A percentile compares a stretch with the other conserved stretches of the same genome.
Conservation (phyloP, 495 filamentous ascomycete genomes). For the Acidomyces sp. region DNA sequence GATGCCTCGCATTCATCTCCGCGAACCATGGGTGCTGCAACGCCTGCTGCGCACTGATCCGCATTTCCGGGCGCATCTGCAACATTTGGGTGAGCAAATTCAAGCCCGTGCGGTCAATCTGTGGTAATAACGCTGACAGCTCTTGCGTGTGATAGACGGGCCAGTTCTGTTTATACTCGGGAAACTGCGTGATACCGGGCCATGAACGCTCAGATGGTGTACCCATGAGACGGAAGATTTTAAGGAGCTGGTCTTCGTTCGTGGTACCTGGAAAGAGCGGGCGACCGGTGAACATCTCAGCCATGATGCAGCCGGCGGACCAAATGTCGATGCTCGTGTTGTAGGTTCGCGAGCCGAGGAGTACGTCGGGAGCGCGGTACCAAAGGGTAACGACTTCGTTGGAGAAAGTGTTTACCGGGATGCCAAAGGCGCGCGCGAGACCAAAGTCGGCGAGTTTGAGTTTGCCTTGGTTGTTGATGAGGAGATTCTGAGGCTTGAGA, state of each 20-base stretch:
- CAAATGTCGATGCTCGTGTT: constrained; percentile 98
- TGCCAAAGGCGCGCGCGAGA: constrained; percentile 83
- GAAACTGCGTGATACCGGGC: constrained; percentile 79
- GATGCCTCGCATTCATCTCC: constrained; percentile 43
- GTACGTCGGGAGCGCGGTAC: constrained; percentile 90
- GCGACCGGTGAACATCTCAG: constrained; percentile 90
- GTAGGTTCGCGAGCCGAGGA: constrained; percentile 81
- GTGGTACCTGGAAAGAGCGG: constrained; percentile 90
- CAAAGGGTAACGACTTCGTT: constrained; percentile 96
- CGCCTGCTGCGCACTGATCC: constrained; percentile 72
- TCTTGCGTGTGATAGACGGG: constrained; percentile 94
- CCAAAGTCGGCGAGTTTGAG: constrained; percentile 94
- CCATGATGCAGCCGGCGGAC: constrained; percentile 97
- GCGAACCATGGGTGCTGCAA: constrained; percentile 85
- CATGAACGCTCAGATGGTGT: constrained; percentile 85
- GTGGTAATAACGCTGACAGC: constrained; percentile 68
- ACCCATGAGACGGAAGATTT: constrained; percentile 96
- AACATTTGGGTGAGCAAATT: constrained; percentile 82
- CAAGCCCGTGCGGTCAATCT: constrained; percentile 75
- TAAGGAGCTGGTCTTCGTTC: constrained; percentile 88
- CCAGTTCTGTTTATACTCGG: constrained; percentile 88
- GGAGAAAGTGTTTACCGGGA: constrained; percentile 95
- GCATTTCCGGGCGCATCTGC: constrained; percentile 81
- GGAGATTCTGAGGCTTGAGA: constrained; percentile 85
- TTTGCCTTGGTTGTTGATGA: constrained; percentile 56